These are phyloP conservation scores for Eucalyptus marginata DNA, from an alignment of 345 rosid species.

Conservation along the genomic window DNA sequence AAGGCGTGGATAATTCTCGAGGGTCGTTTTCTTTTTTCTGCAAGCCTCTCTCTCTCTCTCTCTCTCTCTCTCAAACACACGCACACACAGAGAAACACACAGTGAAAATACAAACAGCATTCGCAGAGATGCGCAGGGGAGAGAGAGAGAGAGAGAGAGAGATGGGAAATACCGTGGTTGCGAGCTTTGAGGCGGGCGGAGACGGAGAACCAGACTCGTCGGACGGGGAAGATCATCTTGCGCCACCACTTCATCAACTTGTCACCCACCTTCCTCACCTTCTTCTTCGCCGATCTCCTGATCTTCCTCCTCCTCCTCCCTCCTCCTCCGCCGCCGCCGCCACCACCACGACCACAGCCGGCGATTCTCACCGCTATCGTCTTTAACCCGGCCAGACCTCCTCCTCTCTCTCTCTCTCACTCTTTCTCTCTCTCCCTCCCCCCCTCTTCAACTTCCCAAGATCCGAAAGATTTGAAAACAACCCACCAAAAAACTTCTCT, in stretches of 20 bases:
- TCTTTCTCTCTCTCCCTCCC: neutral
- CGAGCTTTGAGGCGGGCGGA: slow-evolving; percentile 39
- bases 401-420: neutral
- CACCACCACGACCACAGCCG: neutral
- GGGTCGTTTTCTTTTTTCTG: neutral
- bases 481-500: neutral
- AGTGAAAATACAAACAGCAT: neutral
- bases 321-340: neutral
- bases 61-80: neutral
- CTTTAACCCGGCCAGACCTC: slow-evolving; percentile 23
- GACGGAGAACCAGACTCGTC: slow-evolving; percentile 30
- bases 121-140: neutral
- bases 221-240: slow-evolving; percentile 43
- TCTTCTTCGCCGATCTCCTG: neutral
- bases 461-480: neutral
- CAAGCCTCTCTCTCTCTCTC: neutral
- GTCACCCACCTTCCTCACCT: neutral
- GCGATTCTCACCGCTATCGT: slow-evolving; percentile 11
- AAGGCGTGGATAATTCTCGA: neutral
- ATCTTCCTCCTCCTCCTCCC: neutral
- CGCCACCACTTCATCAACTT: slow-evolving; percentile 39
- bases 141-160: neutral
- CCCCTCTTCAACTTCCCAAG: neutral
- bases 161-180: slow-evolving; percentile 21
- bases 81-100: neutral